Percentiles rank a stretch among this genome's conserved stretches.
phyloP scores from a whole-genome alignment of 768 basidiomycete genomes.

The Pholiota conissans region DNA sequence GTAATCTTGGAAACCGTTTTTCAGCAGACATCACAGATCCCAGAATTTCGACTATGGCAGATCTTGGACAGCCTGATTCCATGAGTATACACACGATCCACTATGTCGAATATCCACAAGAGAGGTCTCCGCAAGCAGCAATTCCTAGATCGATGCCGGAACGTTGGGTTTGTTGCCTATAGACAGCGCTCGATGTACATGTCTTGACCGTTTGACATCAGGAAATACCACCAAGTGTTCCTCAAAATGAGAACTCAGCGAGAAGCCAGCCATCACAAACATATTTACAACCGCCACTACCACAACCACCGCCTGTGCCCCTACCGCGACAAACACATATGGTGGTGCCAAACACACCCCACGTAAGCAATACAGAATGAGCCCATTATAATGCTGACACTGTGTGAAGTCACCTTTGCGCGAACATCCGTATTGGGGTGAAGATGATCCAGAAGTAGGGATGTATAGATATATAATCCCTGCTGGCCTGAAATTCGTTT shows the following conservation, averaged over 20 bases:
- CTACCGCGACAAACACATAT: neutral
- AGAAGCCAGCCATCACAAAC: conserved; percentile 5
- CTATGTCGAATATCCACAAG: conserved; percentile 8
- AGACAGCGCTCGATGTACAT: neutral
- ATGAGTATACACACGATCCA: conserved; percentile 1
- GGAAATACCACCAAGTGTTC: neutral
- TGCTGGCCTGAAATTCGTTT: conserved; percentile 62
- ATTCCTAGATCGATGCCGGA: neutral
- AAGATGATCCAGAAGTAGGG: conserved; percentile 29
- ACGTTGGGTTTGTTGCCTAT: neutral
- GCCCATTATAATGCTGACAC: neutral
- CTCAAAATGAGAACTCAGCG: conserved; percentile 7
- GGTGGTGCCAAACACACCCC: conserved; percentile 12
- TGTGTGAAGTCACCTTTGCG: conserved; percentile 18
- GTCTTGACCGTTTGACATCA: neutral
- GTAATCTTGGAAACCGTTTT: conserved; percentile 7
- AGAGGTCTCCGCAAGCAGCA: neutral
- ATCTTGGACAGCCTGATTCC: neutral
- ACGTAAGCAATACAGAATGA: conserved; percentile 11
- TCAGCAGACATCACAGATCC: neutral
- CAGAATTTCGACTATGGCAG: conserved; percentile 9
- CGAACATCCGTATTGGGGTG: conserved; percentile 27
- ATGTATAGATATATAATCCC: conserved; percentile 63
- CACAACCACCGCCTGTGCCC: neutral
- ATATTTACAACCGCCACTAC: neutral